Conservation (phyloP, 441 rosid species). For the Populus hybrid region DNA sequence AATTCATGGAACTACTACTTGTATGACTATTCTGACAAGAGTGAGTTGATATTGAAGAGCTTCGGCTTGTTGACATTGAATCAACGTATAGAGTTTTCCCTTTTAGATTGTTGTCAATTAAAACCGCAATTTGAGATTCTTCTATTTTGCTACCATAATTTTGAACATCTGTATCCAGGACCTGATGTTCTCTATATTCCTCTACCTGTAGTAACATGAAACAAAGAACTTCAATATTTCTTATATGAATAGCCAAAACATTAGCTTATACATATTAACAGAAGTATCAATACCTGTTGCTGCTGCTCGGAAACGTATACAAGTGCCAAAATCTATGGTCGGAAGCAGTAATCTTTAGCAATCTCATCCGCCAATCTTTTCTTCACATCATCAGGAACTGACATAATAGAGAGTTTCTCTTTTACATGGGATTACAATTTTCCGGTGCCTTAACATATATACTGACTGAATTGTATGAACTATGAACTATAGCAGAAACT, state of each 20-base stretch:
- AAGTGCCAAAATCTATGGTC: constrained; percentile 47
- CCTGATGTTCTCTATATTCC: constrained; percentile 11
- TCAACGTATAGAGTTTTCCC: constrained; percentile 18
- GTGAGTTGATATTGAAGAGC: not conserved
- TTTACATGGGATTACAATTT: constrained; percentile 23
- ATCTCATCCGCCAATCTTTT: constrained; percentile 49
- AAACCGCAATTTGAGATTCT: not conserved
- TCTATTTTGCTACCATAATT: too few species aligned
- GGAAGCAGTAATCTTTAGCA: constrained; percentile 33
- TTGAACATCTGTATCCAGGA: not conserved
- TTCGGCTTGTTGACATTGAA: constrained; percentile 3
- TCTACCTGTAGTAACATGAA: constrained; percentile 20
- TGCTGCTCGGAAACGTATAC: constrained; percentile 44
- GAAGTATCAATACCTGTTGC: constrained; percentile 30
- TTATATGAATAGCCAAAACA: not conserved
- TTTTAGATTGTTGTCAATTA: constrained; percentile 12
- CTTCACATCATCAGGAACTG: constrained; percentile 52
- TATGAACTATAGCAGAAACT: too few species aligned
- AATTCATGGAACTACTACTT: constrained; percentile 21
- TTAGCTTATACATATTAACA: not conserved
- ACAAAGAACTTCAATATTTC: not conserved
- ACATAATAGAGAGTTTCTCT: constrained; percentile 10
- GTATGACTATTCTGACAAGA: constrained; percentile 17
- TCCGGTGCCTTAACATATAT: not conserved
- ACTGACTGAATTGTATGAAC: not conserved